A percentile compares a stretch with the other conserved stretches of the same genome.
These are phyloP conservation scores for Daedaleopsis nitida DNA, from an alignment of 768 basidiomycete genomes.

Conservation along the genomic window DNA sequence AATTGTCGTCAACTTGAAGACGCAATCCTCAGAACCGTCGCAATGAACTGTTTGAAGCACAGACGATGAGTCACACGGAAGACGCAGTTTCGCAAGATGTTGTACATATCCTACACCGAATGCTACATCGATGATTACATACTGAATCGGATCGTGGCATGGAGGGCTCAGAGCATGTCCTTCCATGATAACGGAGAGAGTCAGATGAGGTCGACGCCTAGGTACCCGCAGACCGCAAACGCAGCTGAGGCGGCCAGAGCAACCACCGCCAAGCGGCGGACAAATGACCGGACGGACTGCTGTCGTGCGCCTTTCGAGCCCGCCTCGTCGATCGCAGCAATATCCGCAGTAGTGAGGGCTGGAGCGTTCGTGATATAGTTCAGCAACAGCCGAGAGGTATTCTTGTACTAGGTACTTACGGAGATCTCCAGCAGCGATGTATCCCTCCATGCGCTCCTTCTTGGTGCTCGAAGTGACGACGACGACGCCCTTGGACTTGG, in stretches of 20 bases:
- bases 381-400: not conserved
- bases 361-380: not conserved
- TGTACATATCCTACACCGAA: too few relatives aligned
- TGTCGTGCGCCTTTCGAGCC: slow-evolving; percentile 44
- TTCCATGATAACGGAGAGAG: not conserved
- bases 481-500: slow-evolving; percentile 66
- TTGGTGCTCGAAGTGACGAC: slow-evolving; percentile 73
- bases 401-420: slow-evolving; percentile 35
- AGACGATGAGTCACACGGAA: too few relatives aligned
- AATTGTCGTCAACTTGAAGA: too few relatives aligned
- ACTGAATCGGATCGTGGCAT: too few relatives aligned
- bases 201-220: slow-evolving; percentile 26
- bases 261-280: slow-evolving; percentile 22
- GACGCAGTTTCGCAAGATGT: too few relatives aligned
- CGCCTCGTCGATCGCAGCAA: slow-evolving; percentile 57
- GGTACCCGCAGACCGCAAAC: slow-evolving; percentile 25
- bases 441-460: slow-evolving; percentile 64
- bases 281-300: slow-evolving; percentile 20
- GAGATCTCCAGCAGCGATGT: slow-evolving; percentile 68
- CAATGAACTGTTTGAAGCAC: too few relatives aligned
- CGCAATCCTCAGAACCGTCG: too few relatives aligned
- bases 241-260: slow-evolving; percentile 24
- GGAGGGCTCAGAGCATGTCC: too few relatives aligned
- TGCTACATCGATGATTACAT: too few relatives aligned
- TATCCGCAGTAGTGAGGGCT: slow-evolving; percentile 55